Conservation (phyloP, 208 protist species). For the Acanthamoeba divionensis region DNA sequence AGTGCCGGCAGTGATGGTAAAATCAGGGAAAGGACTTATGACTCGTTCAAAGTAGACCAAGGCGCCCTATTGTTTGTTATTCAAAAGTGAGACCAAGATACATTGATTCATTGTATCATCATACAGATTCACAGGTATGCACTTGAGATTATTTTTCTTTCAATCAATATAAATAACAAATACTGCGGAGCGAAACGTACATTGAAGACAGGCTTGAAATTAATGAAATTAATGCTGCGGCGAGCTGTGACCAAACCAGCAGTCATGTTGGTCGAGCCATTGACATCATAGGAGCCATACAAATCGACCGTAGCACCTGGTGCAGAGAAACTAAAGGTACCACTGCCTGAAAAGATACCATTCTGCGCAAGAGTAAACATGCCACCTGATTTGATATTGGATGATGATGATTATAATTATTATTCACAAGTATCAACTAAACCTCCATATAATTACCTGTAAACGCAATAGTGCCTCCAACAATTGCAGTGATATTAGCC, state of each 20-base stretch:
- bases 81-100: too few species aligned
- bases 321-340: background rate
- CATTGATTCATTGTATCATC: too few species aligned
- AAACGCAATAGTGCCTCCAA: conserved; percentile 3
- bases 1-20: background rate
- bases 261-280: background rate
- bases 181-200: too few species aligned
- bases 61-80: too few species aligned
- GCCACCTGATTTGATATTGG: too few species aligned
- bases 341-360: background rate
- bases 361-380: background rate
- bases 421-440: too few species aligned
- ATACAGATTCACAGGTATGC: too few species aligned
- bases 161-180: too few species aligned
- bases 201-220: background rate
- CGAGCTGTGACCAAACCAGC: background rate
- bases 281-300: background rate
- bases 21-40: background rate
- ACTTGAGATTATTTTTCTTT: too few species aligned
- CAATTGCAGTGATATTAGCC: background rate
- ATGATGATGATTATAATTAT: too few species aligned
- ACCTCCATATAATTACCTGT: too few species aligned
- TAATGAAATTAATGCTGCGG: background rate
- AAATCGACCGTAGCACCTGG: background rate
- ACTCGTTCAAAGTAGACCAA: background rate